Base-by-base conservation (phyloP, 768 basidiomycete species). In the Macrolepiota dolichaula region DNA sequence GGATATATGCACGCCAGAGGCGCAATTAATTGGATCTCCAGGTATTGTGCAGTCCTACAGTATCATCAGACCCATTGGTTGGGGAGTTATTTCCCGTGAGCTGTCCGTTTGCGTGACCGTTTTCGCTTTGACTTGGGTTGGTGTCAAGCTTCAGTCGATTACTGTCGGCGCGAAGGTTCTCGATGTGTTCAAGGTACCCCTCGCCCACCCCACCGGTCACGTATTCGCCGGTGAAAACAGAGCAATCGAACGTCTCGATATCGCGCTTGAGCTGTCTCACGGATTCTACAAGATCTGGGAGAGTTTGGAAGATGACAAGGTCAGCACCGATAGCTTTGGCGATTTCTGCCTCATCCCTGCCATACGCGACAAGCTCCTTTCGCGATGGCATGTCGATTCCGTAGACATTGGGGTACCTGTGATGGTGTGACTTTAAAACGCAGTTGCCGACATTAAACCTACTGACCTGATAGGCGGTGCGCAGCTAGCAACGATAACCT, bases 331-430 rank as follows among this genome's bases (percentile, higher is more conserved):
- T 97, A 57, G 85, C 85, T 22, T 76, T 68, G 2, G 94, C 90
- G 63, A 98, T 88, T 62, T 87, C 83, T 24, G 83, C 79, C 11
- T 81, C 83, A 55, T 85, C 84, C 53, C 94, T 86, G 37, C 81
- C 83, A 71, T 95, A 79, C 0, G 94, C 96, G 54, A 98, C 95
- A 35, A 98, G 88, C 70, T 98, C 96, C 37, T 80, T 76, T n/a
- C 93, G 86, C 3, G 95, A 94, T 32, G 97, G 96, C 97, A 98
- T 99, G 77, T 99, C 97, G 70, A 99, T 99, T 19, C 97, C 97
- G 73, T 99, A 98, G 4, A 99, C 97, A 70, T 98, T 97, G 4
- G 95, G 89, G 71, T 86, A 85, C 27, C 93, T 92, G 22, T n/a
- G 24, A 44, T 22, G 4, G 4, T 42, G 62, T 69, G 9, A 61